Percentiles rank a stretch among this genome's conserved stretches.
Conservation (phyloP, 225 moss, liverwort and hornwort genomes). For the Physcomitrium patens region DNA sequence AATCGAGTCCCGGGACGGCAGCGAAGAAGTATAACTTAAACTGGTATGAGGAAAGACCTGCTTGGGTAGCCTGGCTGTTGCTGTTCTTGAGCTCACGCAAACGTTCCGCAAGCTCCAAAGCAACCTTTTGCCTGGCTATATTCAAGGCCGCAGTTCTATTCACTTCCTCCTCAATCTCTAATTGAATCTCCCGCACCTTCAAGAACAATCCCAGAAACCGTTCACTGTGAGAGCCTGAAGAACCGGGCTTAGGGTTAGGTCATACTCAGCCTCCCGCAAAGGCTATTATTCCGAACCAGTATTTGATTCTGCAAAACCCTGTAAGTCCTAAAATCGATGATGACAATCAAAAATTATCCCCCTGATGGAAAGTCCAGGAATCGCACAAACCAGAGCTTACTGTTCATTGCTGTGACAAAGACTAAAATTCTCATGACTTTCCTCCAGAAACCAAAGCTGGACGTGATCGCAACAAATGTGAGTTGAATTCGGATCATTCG, state of each 20-base stretch:
- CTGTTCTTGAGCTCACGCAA: constrained; percentile 59
- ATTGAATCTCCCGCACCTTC: constrained; percentile 72
- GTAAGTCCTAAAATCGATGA: too few relatives aligned
- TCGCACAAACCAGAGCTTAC: too few relatives aligned
- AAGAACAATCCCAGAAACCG: constrained; percentile 23
- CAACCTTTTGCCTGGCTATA: constrained; percentile 59
- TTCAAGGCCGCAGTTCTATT: constrained; percentile 38
- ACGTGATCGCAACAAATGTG: too few relatives aligned
- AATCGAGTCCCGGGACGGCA: neutral
- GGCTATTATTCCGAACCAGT: too few relatives aligned
- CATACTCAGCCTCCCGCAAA: neutral
- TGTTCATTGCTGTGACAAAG: too few relatives aligned
- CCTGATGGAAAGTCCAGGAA: too few relatives aligned
- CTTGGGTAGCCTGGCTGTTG: constrained; percentile 44
- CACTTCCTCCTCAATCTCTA: constrained; percentile 59
- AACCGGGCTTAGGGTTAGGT: constrained; percentile 32
- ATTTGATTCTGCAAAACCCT: too few relatives aligned
- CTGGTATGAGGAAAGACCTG: constrained; percentile 39
- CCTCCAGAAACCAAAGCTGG: neutral
- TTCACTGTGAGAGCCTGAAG: constrained; percentile 3
- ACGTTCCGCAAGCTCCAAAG: constrained; percentile 56
- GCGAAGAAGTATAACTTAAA: neutral
- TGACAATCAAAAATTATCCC: too few relatives aligned
- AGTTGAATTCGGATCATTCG: too few relatives aligned
- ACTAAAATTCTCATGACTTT: neutral